Evolutionary conservation across 2,329 filamentous ascomycete species (phyloP), one percentile per base, ranked within the genome.

Genomic region (Exophiala alcalophila): DNA sequence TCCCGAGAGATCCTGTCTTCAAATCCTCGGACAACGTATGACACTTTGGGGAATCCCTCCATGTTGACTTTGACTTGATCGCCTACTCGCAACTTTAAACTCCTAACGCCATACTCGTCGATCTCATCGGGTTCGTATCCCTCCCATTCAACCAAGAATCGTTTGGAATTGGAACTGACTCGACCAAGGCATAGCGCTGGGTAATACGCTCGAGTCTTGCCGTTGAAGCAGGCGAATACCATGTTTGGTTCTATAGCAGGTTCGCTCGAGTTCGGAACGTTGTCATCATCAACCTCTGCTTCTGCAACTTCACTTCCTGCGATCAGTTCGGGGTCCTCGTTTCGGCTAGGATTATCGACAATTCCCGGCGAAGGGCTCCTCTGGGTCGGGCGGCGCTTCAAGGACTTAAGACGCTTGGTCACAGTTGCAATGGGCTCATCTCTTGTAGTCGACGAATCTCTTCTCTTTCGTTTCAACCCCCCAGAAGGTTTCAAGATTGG

Each of bases 171-270:
- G 2, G 60, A 56, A 30, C 65, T 59, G 14, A 70, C 63, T 11
- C 61, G 63, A 2, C 71, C 73, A 23, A 80, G 59, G 53, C 72
- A 81, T n/a, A 71, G 77, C 6, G 75, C 79, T 33, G 79, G 77
- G 56, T 78, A 80, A 57, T 74, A 82, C n/a, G 64, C 68, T 39
- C 70, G 69, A 33, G 66, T 71, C n/a, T 65, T 65, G 14, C 73
- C 72, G 50, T 71, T 77, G 70, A 78, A 83, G 19, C 69, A 66
- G 5, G 78, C 77, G 49, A 81, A 69, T 0, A 82, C 70, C 47
- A 79, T 70, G 40, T 75, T 73, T 4, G 71, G 70, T 9, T 68
- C 64, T 16, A 70, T 52, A 7, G 65, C 25, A 18, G 12, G 6
- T 8, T 45, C 40, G n/a, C 20, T 23, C 3, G 26, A 16, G 5